Evolutionary conservation across 2,329 filamentous ascomycete species (phyloP).

Genomic region (Fusarium sp.): DNA sequence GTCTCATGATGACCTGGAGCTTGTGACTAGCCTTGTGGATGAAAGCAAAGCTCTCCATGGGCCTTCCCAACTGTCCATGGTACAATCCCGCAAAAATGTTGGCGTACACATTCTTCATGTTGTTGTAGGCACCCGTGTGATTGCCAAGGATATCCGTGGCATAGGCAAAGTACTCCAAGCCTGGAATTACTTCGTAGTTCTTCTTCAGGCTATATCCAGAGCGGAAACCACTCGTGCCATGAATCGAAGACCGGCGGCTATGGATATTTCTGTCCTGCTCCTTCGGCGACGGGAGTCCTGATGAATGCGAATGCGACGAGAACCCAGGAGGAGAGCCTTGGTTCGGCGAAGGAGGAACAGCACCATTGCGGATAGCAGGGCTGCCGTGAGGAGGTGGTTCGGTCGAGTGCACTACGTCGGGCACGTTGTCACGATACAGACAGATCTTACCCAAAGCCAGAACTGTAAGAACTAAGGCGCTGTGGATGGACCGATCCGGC

Average conservation of each 20-base stretch:
- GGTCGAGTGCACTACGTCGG: slow-evolving; percentile 64
- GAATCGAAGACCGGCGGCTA: slow-evolving; percentile 65
- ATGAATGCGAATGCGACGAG: slow-evolving; percentile 61
- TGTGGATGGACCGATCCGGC: slow-evolving; percentile 77
- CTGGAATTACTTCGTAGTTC: slow-evolving; percentile 89
- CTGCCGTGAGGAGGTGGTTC: slow-evolving; percentile 52
- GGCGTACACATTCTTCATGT: slow-evolving; percentile 86
- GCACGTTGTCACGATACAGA: slow-evolving; percentile 64
- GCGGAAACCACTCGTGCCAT: slow-evolving; percentile 52
- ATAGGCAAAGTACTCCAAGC: slow-evolving; percentile 88
- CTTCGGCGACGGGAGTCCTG: slow-evolving; percentile 64
- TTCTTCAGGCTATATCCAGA: slow-evolving; percentile 52
- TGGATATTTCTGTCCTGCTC: slow-evolving; percentile 60
- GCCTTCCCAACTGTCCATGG: slow-evolving; percentile 86
- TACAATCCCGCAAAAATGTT: slow-evolving; percentile 89
- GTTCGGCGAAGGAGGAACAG: slow-evolving; percentile 63
- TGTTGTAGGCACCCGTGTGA: slow-evolving; percentile 81
- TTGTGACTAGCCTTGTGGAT: slow-evolving; percentile 69
- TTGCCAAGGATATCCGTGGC: slow-evolving; percentile 89
- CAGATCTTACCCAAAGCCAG: slow-evolving; percentile 91
- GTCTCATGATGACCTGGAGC: slow-evolving; percentile 80
- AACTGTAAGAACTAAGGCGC: slow-evolving; percentile 84
- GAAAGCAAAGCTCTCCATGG: slow-evolving; percentile 83
- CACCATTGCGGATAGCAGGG: slow-evolving; percentile 59
- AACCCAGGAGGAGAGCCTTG: slow-evolving; percentile 66